phyloP scores from a whole-genome alignment of 208 protist genomes.

The Endotrypanum monterogeii region DNA sequence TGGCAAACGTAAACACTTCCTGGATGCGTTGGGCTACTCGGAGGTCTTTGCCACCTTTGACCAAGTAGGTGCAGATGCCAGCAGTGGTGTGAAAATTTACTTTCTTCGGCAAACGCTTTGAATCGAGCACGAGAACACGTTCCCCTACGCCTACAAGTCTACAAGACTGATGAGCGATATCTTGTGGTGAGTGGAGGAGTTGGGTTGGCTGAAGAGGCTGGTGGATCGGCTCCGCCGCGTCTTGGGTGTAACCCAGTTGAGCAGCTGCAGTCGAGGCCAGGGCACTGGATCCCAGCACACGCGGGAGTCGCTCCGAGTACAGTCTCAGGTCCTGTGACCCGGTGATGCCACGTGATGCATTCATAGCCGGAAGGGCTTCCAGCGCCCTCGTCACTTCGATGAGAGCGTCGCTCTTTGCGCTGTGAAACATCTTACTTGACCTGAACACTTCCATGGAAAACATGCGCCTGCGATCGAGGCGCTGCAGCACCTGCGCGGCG shows the following conservation, averaged over 20 bases:
- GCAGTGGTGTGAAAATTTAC: conserved; percentile 83
- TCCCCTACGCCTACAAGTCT: conserved; percentile 52
- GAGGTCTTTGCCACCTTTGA: conserved; percentile 96
- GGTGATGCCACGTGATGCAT: background rate
- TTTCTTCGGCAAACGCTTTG: conserved; percentile 87
- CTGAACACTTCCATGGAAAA: conserved; percentile 3
- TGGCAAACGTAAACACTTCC: conserved; percentile 90
- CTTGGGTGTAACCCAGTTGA: background rate
- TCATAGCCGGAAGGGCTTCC: background rate
- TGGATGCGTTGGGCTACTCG: conserved; percentile 93
- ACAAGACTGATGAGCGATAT: background rate
- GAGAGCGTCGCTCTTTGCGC: background rate
- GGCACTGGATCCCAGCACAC: background rate
- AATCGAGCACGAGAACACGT: conserved; percentile 74
- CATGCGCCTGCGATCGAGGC: background rate
- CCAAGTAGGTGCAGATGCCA: conserved; percentile 77
- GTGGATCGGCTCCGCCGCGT: conserved; percentile 4
- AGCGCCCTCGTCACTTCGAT: background rate
- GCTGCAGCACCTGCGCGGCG: conserved; percentile 6
- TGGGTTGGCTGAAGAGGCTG: conserved; percentile 8
- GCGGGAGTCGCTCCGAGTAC: conserved; percentile 13
- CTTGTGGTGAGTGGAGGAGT: conserved; percentile 10
- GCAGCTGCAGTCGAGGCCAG: background rate
- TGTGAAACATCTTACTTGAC: background rate
- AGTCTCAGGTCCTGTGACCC: background rate